Percentiles rank a stretch among this genome's conserved stretches.
Evolutionary conservation across 306 rosid species (phyloP).

Genomic region (Crotalaria pallida): DNA sequence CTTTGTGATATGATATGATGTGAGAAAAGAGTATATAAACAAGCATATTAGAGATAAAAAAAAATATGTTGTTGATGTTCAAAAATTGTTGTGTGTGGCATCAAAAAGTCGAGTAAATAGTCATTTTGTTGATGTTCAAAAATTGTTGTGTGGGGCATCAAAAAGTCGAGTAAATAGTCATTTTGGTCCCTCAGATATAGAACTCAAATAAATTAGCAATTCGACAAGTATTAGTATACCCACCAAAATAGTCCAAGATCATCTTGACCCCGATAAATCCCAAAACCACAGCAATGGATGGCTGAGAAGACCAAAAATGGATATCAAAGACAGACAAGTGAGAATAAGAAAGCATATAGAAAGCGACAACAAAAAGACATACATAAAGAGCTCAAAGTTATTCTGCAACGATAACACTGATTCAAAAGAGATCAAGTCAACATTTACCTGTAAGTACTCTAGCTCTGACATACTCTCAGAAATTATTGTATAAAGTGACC

Average conservation of each 20-base stretch:
- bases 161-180: no score
- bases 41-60: no score
- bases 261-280: conserved; percentile 63
- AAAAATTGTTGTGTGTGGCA: no score
- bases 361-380: background rate
- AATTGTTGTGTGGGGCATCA: no score
- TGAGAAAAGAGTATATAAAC: no score
- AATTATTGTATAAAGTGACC: conserved; percentile 74
- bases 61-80: no score
- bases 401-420: conserved; percentile 13
- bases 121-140: no score
- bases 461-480: conserved; percentile 85
- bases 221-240: background rate
- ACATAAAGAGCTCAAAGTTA: background rate
- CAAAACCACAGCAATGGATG: conserved; percentile 56
- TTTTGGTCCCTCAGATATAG: no score
- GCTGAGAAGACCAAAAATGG: conserved; percentile 31
- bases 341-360: background rate
- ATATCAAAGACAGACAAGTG: background rate
- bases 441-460: conserved; percentile 84
- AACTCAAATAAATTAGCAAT: background rate
- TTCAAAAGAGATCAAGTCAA: background rate
- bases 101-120: no score
- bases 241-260: conserved; percentile 73
- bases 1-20: no score